Evolutionary conservation across 106 monocot species (phyloP).

Genomic region (Dioscorea alata): DNA sequence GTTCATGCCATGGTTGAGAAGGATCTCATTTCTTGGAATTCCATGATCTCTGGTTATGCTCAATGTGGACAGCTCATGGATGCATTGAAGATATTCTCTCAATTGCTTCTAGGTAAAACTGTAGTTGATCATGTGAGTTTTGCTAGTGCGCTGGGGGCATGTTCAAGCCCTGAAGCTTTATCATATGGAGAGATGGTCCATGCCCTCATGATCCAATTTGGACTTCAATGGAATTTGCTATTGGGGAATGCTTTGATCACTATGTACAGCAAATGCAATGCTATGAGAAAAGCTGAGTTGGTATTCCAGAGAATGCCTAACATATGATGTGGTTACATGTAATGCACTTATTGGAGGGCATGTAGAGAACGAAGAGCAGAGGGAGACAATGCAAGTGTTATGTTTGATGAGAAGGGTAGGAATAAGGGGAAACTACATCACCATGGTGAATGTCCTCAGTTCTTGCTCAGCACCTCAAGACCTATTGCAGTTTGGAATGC

Average conservation of each 20-base stretch:
- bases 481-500: conserved; percentile 35
- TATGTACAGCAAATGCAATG: conserved; percentile 69
- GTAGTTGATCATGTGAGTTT: conserved; percentile 58
- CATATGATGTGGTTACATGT: conserved; percentile 58
- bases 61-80: conserved; percentile 24
- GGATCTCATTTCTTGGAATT: conserved; percentile 81
- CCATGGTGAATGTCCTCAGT: conserved; percentile 64
- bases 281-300: conserved; percentile 43
- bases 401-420: conserved; percentile 45
- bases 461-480: conserved; percentile 29
- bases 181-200: conserved; percentile 53
- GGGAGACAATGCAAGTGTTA: conserved; percentile 47
- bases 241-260: conserved; percentile 72
- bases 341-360: conserved; percentile 67
- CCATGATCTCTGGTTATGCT: conserved; percentile 61
- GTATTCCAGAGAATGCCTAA: conserved; percentile 31
- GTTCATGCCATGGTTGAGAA: conserved; percentile 49
- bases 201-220: conserved; percentile 38
- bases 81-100: conserved; percentile 35
- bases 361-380: conserved; percentile 43
- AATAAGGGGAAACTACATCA: conserved; percentile 66
- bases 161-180: conserved; percentile 40
- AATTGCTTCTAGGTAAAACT: conserved; percentile 26
- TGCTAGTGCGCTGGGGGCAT: conserved; percentile 56
- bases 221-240: conserved; percentile 43